phyloP scores from a whole-genome alignment of 208 protist genomes.

The Polymyxa betae region DNA sequence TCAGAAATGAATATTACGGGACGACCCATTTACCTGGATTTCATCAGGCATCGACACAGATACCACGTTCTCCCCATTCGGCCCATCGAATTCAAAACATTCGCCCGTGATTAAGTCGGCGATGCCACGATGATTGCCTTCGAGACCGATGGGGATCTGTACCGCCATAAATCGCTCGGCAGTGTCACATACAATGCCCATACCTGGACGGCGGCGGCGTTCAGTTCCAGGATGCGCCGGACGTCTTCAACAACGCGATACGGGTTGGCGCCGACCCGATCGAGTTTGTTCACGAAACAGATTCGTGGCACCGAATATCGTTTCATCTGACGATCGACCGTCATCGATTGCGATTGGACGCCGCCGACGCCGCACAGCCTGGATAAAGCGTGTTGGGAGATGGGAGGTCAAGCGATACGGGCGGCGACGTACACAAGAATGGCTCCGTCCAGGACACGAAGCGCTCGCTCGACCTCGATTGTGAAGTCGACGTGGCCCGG shows the following conservation, averaged over 20 bases:
- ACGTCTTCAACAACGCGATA: conserved; percentile 66
- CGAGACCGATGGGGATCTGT: conserved; percentile 87
- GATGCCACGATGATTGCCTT: conserved; percentile 90
- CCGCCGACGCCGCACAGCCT: conserved; percentile 79
- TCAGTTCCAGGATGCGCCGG: conserved; percentile 85
- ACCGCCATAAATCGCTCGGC: neutral
- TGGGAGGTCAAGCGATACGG: neutral
- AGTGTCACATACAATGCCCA: neutral
- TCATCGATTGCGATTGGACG: conserved; percentile 94
- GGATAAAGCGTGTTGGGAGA: conserved; percentile 58
- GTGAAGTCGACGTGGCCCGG: conserved; percentile 99
- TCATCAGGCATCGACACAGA: conserved; percentile 50
- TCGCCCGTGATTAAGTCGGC: conserved; percentile 89
- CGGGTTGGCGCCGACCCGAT: conserved; percentile 71
- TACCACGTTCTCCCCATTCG: conserved; percentile 79
- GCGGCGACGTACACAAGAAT: conserved; percentile 94
- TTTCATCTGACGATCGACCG: conserved; percentile 92
- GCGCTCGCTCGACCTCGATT: conserved; percentile 95
- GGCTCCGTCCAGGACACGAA: conserved; percentile 97
- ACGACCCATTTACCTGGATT: neutral
- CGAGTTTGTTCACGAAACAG: conserved; percentile 97
- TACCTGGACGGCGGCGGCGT: conserved; percentile 83
- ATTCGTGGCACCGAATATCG: conserved; percentile 95
- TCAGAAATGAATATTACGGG: conserved; percentile 55
- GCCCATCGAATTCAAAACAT: conserved; percentile 89